Evolutionary conservation across 2,329 filamentous ascomycete species (phyloP), one percentile per base, ranked within the genome.

Genomic region (Colletotrichum sp.): DNA sequence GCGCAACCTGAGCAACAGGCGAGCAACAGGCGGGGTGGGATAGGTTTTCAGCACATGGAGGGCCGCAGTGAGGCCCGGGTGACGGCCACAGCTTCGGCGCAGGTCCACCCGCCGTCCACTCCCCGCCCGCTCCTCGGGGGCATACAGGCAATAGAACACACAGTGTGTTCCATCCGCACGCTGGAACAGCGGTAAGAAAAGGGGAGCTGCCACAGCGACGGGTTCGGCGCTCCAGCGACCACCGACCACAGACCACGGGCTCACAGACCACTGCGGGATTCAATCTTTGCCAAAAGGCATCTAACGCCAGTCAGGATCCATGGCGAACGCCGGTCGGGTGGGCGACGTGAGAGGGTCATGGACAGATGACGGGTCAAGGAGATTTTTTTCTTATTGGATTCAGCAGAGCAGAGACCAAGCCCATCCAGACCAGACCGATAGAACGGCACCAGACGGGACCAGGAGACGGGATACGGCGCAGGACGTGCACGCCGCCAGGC

Each of bases 221-320:
- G 44, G 61, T 32, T 64, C 61, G 61, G 34, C 61, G 61, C 61
- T 64, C 68, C 60, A 65, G 68, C 30, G 68, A 71, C 68, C 73
- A 72, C 30, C 34, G 39, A 55, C 57, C 73, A 75, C 73, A 63
- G 73, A 75, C 72, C 72, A 66, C 44, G 52, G 48, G 57, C 72
- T 71, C 72, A 74, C 68, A 71, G 68, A 75, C 72, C 73, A 72
- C 59, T 75, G 69, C 57, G 73, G 70, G 57, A 60, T 66, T 48
- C 44, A 52, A 52, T 22, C 44, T 52, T 52, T 52, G n/a, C 44
- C n/a, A 52, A 52, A 52, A 44, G 39, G 32, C 25, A 55, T 48
- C 69, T 73, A 73, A 75, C 73, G 70, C 73, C 73, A 68, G 73
- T 48, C 69, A 73, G 73, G 25, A 63, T 73, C 63, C 30, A 63